Percentiles rank a stretch among this genome's conserved stretches.
Conservation (phyloP, 2,329 filamentous ascomycete species). For the Botrytis galanthina region DNA sequence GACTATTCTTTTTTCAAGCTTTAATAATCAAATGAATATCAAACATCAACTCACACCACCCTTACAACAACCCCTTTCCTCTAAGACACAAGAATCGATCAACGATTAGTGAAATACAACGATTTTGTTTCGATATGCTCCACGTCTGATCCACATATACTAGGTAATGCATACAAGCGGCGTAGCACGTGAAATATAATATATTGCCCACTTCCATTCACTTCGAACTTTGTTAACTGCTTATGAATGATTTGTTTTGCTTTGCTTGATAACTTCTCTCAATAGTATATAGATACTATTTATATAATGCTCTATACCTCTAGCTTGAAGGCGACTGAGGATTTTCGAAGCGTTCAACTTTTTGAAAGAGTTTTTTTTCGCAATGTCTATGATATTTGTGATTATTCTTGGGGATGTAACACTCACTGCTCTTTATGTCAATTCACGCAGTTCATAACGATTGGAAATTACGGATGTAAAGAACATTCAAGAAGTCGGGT, state of each 20-base stretch:
- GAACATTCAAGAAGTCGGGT: rapidly evolving
- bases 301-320: not conserved
- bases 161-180: not conserved
- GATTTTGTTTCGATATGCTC: not conserved
- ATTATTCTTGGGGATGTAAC: rapidly evolving
- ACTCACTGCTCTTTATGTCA: not conserved
- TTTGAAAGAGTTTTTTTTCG: not conserved
- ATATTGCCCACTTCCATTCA: no score
- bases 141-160: not conserved
- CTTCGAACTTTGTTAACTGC: not conserved
- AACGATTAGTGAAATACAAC: not conserved
- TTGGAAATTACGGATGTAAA: not conserved
- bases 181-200: not conserved
- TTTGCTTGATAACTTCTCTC: rapidly evolving
- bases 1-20: not conserved
- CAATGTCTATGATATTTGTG: not conserved
- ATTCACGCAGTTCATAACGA: rapidly evolving
- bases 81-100: rapidly evolving
- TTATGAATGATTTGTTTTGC: not conserved
- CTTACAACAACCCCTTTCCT: not conserved
- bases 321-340: not conserved
- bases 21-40: not conserved
- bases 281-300: not conserved
- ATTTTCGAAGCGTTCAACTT: not conserved
- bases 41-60: not conserved